Evolutionary conservation across 2,329 filamentous ascomycete species (phyloP), one percentile per base, ranked within the genome.

Genomic region (Alternaria gansuensis): DNA sequence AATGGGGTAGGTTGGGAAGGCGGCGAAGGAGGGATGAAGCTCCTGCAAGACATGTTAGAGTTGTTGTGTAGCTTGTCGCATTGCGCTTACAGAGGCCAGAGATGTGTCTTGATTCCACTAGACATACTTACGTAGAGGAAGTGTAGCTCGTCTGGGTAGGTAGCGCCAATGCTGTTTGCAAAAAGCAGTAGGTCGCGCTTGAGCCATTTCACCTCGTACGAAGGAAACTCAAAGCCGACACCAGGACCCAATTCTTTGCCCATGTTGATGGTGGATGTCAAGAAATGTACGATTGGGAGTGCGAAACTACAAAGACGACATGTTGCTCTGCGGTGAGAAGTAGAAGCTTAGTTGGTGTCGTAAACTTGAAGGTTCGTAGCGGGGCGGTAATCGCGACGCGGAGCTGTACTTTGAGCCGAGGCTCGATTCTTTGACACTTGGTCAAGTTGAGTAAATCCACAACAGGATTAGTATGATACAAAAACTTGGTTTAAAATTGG

Each of bases 161-260:
- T 94, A 74, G 85, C 88, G 56, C 93, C 93, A 76, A 97, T 94
- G 80, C 90, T 94, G 79, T 90, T 90, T 69, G 93, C 93, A 78
- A 97, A 97, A 62, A 98, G 88, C 62, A 97, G 84, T 34, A 89
- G 87, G 82, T 97, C 93, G 66, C 93, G 88, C 85, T 93, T 93
- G 70, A 91, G 79, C 93, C 93, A 97, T 69, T 89, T 86, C 10
- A 96, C 92, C 74, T 89, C 85, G 72, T 87, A 82, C 46, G 85
- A 79, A 57, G 92, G 91, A 77, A 90, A 96, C 79, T 95, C 87
- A 79, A 93, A 93, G 71, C 92, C 92, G 75, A 81, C 84, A 69
- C 85, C 86, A 46, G 85, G 84, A 54, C 75, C 73, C 46, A 65
- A 56, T 64, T 72, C 64, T 48, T 69, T 69, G 62, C 70, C 70